Base-by-base conservation (phyloP, 441 rosid species). In the Codiaeum variegatum region DNA sequence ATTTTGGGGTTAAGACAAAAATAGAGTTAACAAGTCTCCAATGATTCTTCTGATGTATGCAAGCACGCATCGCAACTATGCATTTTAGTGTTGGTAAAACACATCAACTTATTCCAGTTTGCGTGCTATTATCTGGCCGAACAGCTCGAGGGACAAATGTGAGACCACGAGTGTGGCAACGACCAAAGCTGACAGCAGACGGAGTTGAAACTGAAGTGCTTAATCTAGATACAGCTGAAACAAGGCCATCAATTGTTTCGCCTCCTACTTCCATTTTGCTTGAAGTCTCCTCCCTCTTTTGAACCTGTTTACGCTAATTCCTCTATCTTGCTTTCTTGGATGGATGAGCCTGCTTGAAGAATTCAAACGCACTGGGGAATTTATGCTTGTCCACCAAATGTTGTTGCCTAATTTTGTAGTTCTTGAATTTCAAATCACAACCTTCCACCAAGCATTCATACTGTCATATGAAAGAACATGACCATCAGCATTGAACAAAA, bases 381-480 rank as follows among this genome's bases (percentile, higher is more conserved):
- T 90, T 92, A 79, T 94, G 99, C 80, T 88, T 94, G 84, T 92
- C 99, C 47, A 88, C 78, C 67, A 94, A 83, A 84, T 92, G 99
- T 34, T 84, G 94, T 62, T 88, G 93, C 82, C 99, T 82, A 58
- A 87, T 79, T 79, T 88, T 91, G 82, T 90, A 85, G 77, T 67
- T 87, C 83, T 90, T 90, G 81, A 91, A 91, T 83, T 88, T 92
- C 81, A 88, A 54, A 60, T 83, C 94, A 72, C 97, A 94, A 59
- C 96, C 91, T 87, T 94, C 99, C 68, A 94, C 98, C 38, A 94
- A 84, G 81, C 99, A 92, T 71, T 94, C 98, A 54, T 90, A 92
- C 98, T 92, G 88, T 72, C 32, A 63, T 55, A 55, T 12, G 28
- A 69, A 73, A 40, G 69, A 65, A 56, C 28, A 32, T 44, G 8